Base-by-base conservation (phyloP, 139 green algal genomes). In the Diplosphaera chodatii region DNA sequence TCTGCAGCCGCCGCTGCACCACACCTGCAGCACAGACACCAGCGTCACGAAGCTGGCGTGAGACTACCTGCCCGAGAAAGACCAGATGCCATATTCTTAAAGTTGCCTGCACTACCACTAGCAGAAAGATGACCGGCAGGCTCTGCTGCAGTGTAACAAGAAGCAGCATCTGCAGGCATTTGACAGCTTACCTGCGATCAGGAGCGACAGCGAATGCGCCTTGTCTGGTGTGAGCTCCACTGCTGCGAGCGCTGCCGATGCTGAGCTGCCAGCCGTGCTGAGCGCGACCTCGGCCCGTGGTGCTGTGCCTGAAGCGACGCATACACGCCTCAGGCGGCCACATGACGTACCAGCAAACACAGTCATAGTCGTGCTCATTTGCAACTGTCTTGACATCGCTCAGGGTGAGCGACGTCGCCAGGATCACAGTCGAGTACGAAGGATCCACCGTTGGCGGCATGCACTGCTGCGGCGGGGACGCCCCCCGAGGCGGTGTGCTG, bases 1-100 rank as follows among this genome's bases (percentile, higher is more conserved):
- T 77, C 55, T 56, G 55, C 68, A 82, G 75, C 32, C 73, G 76
- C n/a, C 66, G 40, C 29, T 78, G 40, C 40, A 82, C 72, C 32
- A 64, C 72, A 20, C 68, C 74, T n/a, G 30, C 23, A 18, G 48
- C 48, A 25, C 37, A 48, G 37, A 48, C 10, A 13, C 13, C 13
- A 21, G n/a, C n/a, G n/a, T n/a, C n/a, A n/a, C n/a, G n/a, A n/a
- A n/a, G n/a, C n/a, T n/a, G n/a, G n/a, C n/a, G n/a, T n/a, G n/a
- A n/a, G n/a, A n/a, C n/a, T n/a, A n/a, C n/a, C n/a, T n/a, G n/a
- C n/a, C n/a, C n/a, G n/a, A n/a, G n/a, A n/a, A n/a, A n/a, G n/a
- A n/a, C n/a, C n/a, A n/a, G n/a, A n/a, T n/a, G n/a, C n/a, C n/a
- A n/a, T n/a, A n/a, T n/a, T n/a, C n/a, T n/a, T n/a, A n/a, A n/a